A percentile compares a stretch with the other conserved stretches of the same genome.
These are phyloP conservation scores for Vigna radiata DNA, from an alignment of 306 rosid genomes.

Conservation along the genomic window DNA sequence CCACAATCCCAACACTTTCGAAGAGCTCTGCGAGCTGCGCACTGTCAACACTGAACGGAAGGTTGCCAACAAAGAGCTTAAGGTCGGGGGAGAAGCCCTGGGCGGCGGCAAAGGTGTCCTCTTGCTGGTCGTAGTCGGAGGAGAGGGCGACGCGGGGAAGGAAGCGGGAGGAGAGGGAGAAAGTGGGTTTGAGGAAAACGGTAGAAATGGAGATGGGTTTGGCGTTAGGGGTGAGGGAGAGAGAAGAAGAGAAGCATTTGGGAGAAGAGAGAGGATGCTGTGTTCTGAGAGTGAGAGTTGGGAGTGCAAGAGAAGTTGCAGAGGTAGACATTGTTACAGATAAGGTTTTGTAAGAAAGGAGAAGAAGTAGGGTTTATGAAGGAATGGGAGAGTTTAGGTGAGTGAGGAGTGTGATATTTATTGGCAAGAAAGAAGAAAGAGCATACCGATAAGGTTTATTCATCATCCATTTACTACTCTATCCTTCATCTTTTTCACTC, in stretches of 20 bases:
- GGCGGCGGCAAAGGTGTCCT: conserved; percentile 51
- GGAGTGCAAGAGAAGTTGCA: conserved; percentile 68
- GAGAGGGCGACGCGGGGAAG: conserved; percentile 65
- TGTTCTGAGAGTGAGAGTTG: conserved; percentile 57
- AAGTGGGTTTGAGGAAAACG: conserved; percentile 45
- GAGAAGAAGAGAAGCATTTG: conserved; percentile 46
- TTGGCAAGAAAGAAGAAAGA: background rate
- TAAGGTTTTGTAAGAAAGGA: conserved; percentile 44
- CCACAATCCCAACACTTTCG: conserved; percentile 75
- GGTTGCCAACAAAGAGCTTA: conserved; percentile 86
- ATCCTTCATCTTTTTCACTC: background rate
- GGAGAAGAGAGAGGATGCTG: conserved; percentile 47
- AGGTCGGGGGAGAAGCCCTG: conserved; percentile 59
- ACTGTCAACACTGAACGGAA: conserved; percentile 84
- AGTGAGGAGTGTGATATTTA: conserved; percentile 35
- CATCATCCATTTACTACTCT: conserved; percentile 5
- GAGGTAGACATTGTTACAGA: conserved; percentile 75
- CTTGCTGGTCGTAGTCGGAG: conserved; percentile 79
- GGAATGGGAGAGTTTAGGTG: background rate
- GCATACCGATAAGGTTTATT: conserved; percentile 34
- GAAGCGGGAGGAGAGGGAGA: conserved; percentile 53
- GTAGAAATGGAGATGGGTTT: conserved; percentile 64
- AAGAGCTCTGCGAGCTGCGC: conserved; percentile 84
- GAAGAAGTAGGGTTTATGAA: conserved; percentile 30
- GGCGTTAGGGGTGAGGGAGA: conserved; percentile 41